Conservation (phyloP, 1,284 basidiomycete species). For the Anthracocystis panici-leucophaei region DNA sequence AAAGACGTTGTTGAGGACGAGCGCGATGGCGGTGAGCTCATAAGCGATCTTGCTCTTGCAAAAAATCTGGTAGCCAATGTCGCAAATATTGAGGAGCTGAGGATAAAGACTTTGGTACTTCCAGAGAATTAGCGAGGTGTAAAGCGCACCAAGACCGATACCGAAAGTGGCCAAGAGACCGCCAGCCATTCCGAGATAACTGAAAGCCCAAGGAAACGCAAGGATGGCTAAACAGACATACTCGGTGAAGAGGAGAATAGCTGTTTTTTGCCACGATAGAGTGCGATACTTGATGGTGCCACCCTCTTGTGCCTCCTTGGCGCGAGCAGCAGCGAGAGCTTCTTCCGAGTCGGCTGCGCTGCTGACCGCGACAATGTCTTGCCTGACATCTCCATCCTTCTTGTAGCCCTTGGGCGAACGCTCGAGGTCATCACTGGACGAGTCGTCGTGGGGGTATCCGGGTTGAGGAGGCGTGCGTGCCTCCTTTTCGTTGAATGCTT, state of each 20-base stretch:
- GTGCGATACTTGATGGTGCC: slow-evolving; percentile 56
- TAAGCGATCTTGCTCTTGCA: slow-evolving; percentile 73
- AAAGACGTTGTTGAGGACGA: slow-evolving; percentile 64
- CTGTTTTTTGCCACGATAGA: slow-evolving; percentile 60
- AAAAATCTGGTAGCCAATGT: slow-evolving; percentile 75
- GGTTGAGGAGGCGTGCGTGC: not conserved
- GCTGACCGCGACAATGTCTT: slow-evolving; percentile 25
- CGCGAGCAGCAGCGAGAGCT: slow-evolving; percentile 14
- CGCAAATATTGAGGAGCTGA: slow-evolving; percentile 74
- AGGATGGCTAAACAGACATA: slow-evolving; percentile 66
- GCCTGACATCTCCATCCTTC: slow-evolving; percentile 17
- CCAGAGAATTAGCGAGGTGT: slow-evolving; percentile 71
- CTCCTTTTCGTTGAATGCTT: slow-evolving; percentile 29
- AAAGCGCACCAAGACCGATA: slow-evolving; percentile 57
- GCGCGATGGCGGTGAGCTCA: slow-evolving; percentile 68
- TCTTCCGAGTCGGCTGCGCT: slow-evolving; percentile 41
- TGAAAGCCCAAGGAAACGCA: slow-evolving; percentile 59
- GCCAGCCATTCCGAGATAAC: slow-evolving; percentile 62
- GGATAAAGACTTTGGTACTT: slow-evolving; percentile 76
- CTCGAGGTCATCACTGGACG: slow-evolving; percentile 44
- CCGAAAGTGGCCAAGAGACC: slow-evolving; percentile 60
- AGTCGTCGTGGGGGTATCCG: slow-evolving; percentile 13
- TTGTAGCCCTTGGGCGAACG: slow-evolving; percentile 17
- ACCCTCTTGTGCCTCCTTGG: slow-evolving; percentile 49
- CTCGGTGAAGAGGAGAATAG: slow-evolving; percentile 58